Conservation (phyloP, 495 filamentous ascomycete genomes). For the Penicillium robsamsonii region DNA sequence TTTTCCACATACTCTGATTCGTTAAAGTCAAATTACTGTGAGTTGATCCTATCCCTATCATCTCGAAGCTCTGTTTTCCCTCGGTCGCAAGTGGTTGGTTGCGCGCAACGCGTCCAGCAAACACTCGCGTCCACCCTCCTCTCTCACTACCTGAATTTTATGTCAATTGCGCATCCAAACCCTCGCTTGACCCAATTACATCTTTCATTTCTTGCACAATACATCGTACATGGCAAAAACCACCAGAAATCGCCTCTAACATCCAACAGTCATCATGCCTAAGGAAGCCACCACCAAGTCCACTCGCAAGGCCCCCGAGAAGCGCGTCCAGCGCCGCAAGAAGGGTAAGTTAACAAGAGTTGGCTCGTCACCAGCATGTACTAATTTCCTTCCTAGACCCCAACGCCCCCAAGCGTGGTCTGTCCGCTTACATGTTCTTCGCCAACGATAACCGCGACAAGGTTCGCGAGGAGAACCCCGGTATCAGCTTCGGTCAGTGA, state of each 20-base stretch:
- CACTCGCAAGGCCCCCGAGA: slow-evolving; percentile 53
- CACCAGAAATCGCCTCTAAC: slow-evolving; percentile 2
- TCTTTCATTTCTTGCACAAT: not conserved
- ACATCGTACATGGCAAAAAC: not conserved
- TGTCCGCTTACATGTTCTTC: slow-evolving; percentile 99
- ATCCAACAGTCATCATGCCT: slow-evolving; percentile 58
- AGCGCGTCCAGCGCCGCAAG: slow-evolving; percentile 67
- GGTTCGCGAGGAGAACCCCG: slow-evolving; percentile 97
- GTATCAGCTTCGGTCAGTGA: slow-evolving; percentile 86
- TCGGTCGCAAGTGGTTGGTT: slow-evolving; percentile 5
- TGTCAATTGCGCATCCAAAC: not conserved
- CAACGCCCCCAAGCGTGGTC: slow-evolving; percentile 97
- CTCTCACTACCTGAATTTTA: not conserved
- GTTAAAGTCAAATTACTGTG: slow-evolving; percentile 5
- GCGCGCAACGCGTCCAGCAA: slow-evolving; percentile 10
- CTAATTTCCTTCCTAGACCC: slow-evolving; percentile 60
- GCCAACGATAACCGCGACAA: slow-evolving; percentile 98
- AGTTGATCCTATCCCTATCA: slow-evolving; percentile 3
- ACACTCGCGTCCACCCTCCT: slow-evolving; percentile 1
- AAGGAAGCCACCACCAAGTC: slow-evolving; percentile 67
- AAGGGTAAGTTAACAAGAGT: slow-evolving; percentile 66
- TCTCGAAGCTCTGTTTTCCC: not conserved
- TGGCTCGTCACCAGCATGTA: slow-evolving; percentile 6
- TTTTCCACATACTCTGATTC: not conserved
- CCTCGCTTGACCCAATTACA: not conserved